Conservation (phyloP, 768 basidiomycete genomes). For the Filobasidium floriforme region DNA sequence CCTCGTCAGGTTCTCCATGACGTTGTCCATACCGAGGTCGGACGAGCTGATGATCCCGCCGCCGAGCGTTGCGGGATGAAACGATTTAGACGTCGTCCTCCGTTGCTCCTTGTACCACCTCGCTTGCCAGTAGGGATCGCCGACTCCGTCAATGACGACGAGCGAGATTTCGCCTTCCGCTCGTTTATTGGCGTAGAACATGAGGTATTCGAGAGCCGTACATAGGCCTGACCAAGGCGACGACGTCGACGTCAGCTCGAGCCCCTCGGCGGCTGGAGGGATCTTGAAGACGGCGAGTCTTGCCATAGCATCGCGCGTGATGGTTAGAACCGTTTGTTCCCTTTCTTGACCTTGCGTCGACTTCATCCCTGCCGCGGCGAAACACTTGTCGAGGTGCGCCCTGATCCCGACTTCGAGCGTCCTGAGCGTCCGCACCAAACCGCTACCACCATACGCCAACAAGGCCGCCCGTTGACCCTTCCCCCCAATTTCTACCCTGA, state of each 20-base stretch:
- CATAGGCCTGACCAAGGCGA: not conserved
- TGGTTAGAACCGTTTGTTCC: not conserved
- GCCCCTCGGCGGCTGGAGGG: constrained; percentile 7
- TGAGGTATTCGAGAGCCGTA: not conserved
- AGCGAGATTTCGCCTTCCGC: constrained; percentile 11
- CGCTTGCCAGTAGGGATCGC: constrained; percentile 20
- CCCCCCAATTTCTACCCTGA: constrained; percentile 7
- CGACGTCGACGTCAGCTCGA: constrained; percentile 3
- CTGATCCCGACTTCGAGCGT: not conserved
- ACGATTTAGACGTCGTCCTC: not conserved
- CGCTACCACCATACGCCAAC: not conserved
- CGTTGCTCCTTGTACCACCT: constrained; percentile 19
- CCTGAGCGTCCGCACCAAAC: not conserved
- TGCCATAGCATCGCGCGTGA: constrained; percentile 4
- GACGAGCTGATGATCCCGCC: constrained; percentile 8
- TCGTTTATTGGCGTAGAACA: constrained; percentile 2
- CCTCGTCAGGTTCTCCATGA: constrained; percentile 12
- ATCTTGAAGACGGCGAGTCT: constrained; percentile 14
- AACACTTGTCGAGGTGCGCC: not conserved
- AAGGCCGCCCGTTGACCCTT: constrained; percentile 1
- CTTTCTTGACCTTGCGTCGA: not conserved
- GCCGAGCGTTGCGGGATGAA: not conserved
- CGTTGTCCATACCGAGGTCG: constrained; percentile 17
- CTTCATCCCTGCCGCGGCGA: not conserved
- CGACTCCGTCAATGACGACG: constrained; percentile 19